Base-by-base conservation (phyloP, 73 alveolate genomes). In the Paramecium sonneborni region DNA sequence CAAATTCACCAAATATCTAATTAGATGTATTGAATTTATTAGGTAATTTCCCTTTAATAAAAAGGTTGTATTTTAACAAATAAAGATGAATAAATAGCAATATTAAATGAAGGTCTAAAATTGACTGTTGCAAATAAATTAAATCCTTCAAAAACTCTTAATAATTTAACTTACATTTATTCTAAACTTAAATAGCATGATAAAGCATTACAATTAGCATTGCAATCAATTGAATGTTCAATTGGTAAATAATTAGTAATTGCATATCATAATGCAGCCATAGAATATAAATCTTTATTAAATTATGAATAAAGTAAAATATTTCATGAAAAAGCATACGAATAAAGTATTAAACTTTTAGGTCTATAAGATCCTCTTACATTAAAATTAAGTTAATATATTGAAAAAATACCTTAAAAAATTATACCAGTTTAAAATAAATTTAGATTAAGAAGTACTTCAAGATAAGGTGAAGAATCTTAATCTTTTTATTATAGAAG, bases 241-340 rank as follows among this genome's bases (percentile, higher is more conserved):
- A 14, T 26, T 39, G 90, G 90, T 4, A 79, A 79, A 79, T 24
- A 79, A 44, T 30, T 37, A 46, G 72, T 79, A 41, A 79, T 79
- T 21, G 90, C 90, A 79, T 46, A 30, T 26, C 90, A 79, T 46
- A 79, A 79, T 79, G 74, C 72, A 24, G 90, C 90, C 15, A 41
- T 79, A 7, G 90, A 79, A 79, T 79, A 79, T 46, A 41, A 79
- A 43, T 18, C 37, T 10, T 18, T 39, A 30, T 23, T 2, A 4
- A 11, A 79, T 23, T 2, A 41, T 37, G 90, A 46, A 18, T 7
- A 38, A 34, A 43, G 76, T 28, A 23, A 28, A 41, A 10, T 15
- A 79, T 79, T 11, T 24, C 69, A 79, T 79, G 20, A 79, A 0
- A 24, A 23, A 79, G 90, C 90, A 2, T 79, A 79, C 20, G 39